These are phyloP conservation scores for Wickerhamiella vanderwaltii DNA, from an alignment of 805 yeast species.

Conservation along the genomic window DNA sequence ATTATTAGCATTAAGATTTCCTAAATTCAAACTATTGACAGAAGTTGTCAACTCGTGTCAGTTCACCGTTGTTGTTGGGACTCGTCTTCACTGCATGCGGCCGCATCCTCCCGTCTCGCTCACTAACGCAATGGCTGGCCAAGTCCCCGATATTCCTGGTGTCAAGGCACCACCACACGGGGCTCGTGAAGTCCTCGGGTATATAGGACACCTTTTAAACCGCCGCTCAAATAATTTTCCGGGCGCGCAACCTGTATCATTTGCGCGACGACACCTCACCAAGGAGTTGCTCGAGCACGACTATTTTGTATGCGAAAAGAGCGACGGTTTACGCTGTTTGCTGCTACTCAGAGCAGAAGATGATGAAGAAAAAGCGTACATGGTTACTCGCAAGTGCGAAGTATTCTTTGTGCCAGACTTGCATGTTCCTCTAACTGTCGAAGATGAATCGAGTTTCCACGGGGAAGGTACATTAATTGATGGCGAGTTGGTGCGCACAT, in stretches of 20 bases:
- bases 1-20: not conserved
- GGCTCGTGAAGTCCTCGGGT: conserved; percentile 50
- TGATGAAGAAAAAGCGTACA: conserved; percentile 79
- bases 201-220: conserved; percentile 52
- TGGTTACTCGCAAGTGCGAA: conserved; percentile 81
- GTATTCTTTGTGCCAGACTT: conserved; percentile 64
- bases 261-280: conserved; percentile 57
- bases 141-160: conserved; percentile 82
- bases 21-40: not conserved
- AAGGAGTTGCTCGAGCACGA: conserved; percentile 56
- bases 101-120: no score
- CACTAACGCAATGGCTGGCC: conserved; percentile 25
- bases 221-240: conserved; percentile 53
- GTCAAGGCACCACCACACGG: conserved; percentile 60
- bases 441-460: conserved; percentile 48
- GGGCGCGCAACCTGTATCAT: conserved; percentile 88
- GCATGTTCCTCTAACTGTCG: conserved; percentile 55
- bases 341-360: conserved; percentile 33
- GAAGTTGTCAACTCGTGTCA: not conserved
- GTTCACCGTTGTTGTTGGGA: not conserved
- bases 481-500: conserved; percentile 70
- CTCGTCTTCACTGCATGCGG: no score
- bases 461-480: conserved; percentile 74
- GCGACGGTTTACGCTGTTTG: conserved; percentile 84
- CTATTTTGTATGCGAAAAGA: conserved; percentile 89